phyloP scores from a whole-genome alignment of 768 basidiomycete species.

The Russula vinacea region DNA sequence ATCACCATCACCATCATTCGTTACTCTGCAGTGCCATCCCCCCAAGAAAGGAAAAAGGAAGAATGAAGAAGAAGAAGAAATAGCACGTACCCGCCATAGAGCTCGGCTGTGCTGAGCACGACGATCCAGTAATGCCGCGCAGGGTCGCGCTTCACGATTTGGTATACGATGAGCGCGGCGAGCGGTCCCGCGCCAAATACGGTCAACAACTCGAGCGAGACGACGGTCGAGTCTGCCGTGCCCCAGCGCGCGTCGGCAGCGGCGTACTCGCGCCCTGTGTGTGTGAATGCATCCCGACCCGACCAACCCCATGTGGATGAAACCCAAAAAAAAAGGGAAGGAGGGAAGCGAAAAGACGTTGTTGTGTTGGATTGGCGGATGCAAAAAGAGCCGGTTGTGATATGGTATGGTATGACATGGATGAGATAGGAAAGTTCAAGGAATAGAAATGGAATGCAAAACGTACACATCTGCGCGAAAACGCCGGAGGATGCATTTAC shows the following conservation, averaged over 20 bases:
- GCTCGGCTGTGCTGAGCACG: constrained; percentile 68
- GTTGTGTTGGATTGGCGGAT: neutral
- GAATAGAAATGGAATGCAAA: neutral
- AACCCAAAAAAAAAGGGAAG: neutral
- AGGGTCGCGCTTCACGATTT: constrained; percentile 61
- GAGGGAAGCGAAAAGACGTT: neutral
- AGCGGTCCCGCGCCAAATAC: constrained; percentile 75
- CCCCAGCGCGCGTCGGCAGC: constrained; percentile 83
- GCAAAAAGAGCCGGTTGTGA: neutral
- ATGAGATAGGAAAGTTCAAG: too few relatives aligned
- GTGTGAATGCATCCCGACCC: neutral
- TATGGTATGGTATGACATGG: too few relatives aligned
- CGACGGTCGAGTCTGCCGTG: constrained; percentile 68
- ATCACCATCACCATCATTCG: neutral
- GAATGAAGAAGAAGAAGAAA: neutral
- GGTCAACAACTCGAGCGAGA: constrained; percentile 80
- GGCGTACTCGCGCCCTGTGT: constrained; percentile 80
- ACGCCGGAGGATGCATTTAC: constrained; percentile 66
- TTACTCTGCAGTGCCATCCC: neutral
- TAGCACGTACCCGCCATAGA: constrained; percentile 71
- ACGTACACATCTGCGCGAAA: constrained; percentile 74
- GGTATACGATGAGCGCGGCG: constrained; percentile 67
- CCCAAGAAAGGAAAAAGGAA: neutral
- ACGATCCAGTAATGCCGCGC: constrained; percentile 77
- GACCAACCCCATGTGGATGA: neutral